Evolutionary conservation across 129 eudicot genomes (phyloP), one percentile per base, ranked within the genome.

Genomic region (Lonicera japonica): DNA sequence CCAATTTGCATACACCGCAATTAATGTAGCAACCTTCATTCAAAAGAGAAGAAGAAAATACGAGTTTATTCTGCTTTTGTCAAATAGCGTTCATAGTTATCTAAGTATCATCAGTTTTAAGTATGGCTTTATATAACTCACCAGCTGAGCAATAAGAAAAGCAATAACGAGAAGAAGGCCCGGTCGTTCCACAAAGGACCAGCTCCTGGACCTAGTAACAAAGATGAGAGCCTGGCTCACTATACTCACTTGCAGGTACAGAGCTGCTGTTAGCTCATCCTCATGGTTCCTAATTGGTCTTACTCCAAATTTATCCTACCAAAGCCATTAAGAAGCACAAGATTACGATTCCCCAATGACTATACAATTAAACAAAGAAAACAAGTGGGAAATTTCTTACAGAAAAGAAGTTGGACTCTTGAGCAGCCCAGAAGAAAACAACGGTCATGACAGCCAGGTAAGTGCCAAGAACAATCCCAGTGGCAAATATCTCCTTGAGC

Each of bases 151-250:
- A 13, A 80, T 20, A 0, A 83, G 2, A 60, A 89, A 89, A 62
- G 97, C 97, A 38, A 45, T 25, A 54, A 85, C 4, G 12, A 89
- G 95, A 25, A 82, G 73, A 57, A 83, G 66, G 57, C 95, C 97
- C 5, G 95, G 95, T 0, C 95, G 85, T 76, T 89, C 97, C 0
- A 76, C 54, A 43, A 63, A 89, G 40, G 97, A 89, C 85, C 83
- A 89, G 69, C 95, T 71, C 48, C 97, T 77, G 18, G 97, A 85
- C 52, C 97, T 78, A 46, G 97, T 85, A 0, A 89, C 96, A 21
- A 89, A 88, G 56, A 89, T 89, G 70, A 89, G 95, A 11, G 96
- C 95, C 63, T 89, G 96, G 56, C 96, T 89, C 11, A 85, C 77
- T 6, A 82, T 85, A 54, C 96, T 89, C 23, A 89, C 95, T 73